Evolutionary conservation across 306 rosid genomes (phyloP).

Genomic region (Canavalia ensiformis): DNA sequence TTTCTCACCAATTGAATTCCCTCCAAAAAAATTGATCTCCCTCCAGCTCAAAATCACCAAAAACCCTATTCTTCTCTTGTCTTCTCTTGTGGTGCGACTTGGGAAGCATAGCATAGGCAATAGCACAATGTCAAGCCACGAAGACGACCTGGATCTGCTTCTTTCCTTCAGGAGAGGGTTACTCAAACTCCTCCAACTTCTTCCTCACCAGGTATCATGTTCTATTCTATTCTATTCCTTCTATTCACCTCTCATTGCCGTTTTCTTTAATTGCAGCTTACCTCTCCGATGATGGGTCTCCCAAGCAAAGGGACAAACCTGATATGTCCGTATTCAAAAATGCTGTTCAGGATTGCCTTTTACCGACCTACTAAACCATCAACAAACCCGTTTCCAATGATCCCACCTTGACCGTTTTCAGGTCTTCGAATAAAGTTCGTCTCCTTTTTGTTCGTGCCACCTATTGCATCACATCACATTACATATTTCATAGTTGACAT

Average conservation of each 20-base stretch:
- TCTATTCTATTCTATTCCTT: too few relatives aligned
- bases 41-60: neutral
- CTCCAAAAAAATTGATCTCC: slow-evolving; percentile 3
- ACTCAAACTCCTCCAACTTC: slow-evolving; percentile 87
- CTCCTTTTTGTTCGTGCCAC: neutral
- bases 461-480: too few relatives aligned
- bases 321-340: slow-evolving; percentile 85
- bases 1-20: neutral
- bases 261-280: slow-evolving; percentile 46
- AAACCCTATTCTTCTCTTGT: neutral
- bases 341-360: slow-evolving; percentile 85
- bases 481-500: too few relatives aligned
- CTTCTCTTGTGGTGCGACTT: neutral
- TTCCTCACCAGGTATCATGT: slow-evolving; percentile 51
- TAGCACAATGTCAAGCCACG: slow-evolving; percentile 20
- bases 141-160: slow-evolving; percentile 84
- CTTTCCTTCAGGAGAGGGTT: slow-evolving; percentile 90
- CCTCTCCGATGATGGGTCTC: slow-evolving; percentile 66
- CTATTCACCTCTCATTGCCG: too few relatives aligned
- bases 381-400: slow-evolving; percentile 44
- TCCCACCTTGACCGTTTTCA: slow-evolving; percentile 68
- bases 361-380: slow-evolving; percentile 49
- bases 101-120: too few relatives aligned
- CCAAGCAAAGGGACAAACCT: slow-evolving; percentile 48
- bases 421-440: slow-evolving; percentile 81